A percentile compares a stretch with the other conserved stretches of the same genome.
phyloP scores from a whole-genome alignment of 768 basidiomycete genomes.

The Agaricus blazei region DNA sequence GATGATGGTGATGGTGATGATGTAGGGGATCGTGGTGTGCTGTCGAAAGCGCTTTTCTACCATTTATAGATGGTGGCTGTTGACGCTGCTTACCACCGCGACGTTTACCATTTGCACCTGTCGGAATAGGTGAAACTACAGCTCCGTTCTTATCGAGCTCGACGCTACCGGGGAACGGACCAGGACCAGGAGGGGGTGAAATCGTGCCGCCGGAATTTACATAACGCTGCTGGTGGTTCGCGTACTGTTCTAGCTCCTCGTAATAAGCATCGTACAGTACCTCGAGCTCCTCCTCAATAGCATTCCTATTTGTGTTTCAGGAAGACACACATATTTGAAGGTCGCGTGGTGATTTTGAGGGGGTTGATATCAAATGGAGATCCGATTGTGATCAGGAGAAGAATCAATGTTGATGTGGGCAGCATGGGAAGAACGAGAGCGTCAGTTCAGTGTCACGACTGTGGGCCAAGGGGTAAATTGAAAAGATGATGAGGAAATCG shows the following conservation, averaged over 20 bases:
- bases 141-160: slow-evolving; percentile 91
- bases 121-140: slow-evolving; percentile 24
- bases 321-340: slow-evolving; percentile 6
- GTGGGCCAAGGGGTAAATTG: slow-evolving; percentile 16
- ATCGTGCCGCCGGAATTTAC: slow-evolving; percentile 85
- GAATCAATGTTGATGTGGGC: slow-evolving; percentile 13
- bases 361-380: slow-evolving; percentile 18
- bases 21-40: slow-evolving; percentile 21
- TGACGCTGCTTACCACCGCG: slow-evolving; percentile 19
- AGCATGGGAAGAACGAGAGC: slow-evolving; percentile 14
- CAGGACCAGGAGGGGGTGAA: slow-evolving; percentile 91
- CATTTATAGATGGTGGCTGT: slow-evolving; percentile 14
- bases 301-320: slow-evolving; percentile 53
- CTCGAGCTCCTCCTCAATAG: slow-evolving; percentile 99
- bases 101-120: slow-evolving; percentile 14
- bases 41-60: slow-evolving; percentile 13
- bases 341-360: neutral
- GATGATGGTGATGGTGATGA: slow-evolving; percentile 37
- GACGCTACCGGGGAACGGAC: slow-evolving; percentile 97
- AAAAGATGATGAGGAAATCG: slow-evolving; percentile 13
- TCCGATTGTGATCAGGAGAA: slow-evolving; percentile 26
- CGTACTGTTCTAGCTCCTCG: slow-evolving; percentile 99
- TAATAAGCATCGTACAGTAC: slow-evolving; percentile 99
- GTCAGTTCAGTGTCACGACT: slow-evolving; percentile 13
- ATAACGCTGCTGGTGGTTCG: slow-evolving; percentile 95